Evolutionary conservation across 208 protist species (phyloP).

Genomic region (Acanthamoeba rhysodes): DNA sequence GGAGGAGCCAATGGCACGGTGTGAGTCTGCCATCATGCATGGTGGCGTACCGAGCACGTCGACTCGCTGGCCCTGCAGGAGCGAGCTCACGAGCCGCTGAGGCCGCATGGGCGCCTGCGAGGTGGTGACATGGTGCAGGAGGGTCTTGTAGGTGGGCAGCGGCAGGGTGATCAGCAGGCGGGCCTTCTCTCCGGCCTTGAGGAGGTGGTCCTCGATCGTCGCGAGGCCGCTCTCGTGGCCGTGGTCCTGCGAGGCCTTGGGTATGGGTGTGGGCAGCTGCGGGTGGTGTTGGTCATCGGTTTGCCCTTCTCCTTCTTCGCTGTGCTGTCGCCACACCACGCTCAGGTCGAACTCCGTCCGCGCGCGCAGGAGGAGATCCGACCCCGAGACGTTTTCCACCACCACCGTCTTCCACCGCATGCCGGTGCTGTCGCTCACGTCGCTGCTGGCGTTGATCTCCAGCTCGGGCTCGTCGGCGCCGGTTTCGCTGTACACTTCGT

Average conservation of each 20-base stretch:
- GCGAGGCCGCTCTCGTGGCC: neutral
- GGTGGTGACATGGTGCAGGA: neutral
- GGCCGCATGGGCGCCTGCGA: neutral
- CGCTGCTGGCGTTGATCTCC: slow-evolving; percentile 9
- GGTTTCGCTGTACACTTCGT: neutral
- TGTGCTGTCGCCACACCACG: neutral
- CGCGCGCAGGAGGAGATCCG: slow-evolving; percentile 18
- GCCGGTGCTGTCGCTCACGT: neutral
- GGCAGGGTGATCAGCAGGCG: slow-evolving; percentile 2
- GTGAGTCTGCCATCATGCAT: neutral
- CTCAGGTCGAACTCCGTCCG: slow-evolving; percentile 2
- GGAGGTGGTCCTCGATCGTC: neutral
- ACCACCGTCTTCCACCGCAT: neutral
- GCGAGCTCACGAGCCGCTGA: neutral
- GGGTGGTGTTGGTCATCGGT: neutral
- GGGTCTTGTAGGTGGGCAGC: slow-evolving; percentile 1
- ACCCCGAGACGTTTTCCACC: neutral
- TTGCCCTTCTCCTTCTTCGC: neutral
- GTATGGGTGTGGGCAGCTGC: neutral
- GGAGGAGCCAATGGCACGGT: neutral
- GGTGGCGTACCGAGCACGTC: neutral
- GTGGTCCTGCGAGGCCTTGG: neutral
- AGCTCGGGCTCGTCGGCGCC: neutral
- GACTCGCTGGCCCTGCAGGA: neutral
- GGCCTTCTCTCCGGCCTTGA: neutral